Evolutionary conservation across 495 filamentous ascomycete species (phyloP), one percentile per base, ranked within the genome.

Genomic region (Xylaria bambusicola): DNA sequence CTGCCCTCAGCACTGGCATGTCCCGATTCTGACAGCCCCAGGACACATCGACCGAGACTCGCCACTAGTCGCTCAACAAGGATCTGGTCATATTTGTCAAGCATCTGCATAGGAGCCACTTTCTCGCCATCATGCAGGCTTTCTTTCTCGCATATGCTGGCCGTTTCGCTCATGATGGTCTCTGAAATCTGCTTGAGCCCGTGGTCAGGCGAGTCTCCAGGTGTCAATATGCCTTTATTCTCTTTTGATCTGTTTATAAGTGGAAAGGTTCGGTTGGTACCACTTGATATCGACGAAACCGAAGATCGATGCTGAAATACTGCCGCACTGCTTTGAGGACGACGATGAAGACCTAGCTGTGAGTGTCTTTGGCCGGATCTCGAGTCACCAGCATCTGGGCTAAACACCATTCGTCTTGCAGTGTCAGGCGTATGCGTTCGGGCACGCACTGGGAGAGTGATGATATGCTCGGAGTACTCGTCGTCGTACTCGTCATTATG

Each of bases 21-120:
- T 4, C 78, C 78, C 9, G 76, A 81, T 56, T 86, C 84, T 54
- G 90, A 85, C 53, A 96, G 70, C 23, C 85, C 84, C 47, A 83
- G 69, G 73, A 93, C 69, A 82, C 88, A 83, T 66, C 84, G 82
- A 6, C 88, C 85, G 17, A 96, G 75, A 56, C 86, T 89, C n/a
- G 83, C 80, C 9, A 93, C 86, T 5, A 96, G 74, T 48, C 83
- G 76, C 65, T 92, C 88, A n/a, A 93, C 81, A 13, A 93, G 81
- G 56, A 87, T 83, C 62, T 86, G 86, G 62, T 93, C 89, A 45
- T 89, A 85, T 38, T 84, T 80, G 46, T 82, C 81, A 36, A 90
- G 62, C 74, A 81, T 68, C 71, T 84, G 57, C 62, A 82, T 68
- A 29, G 75, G 65, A 6, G 66, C 54, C 64, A 24, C 61, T 17